Base-by-base conservation (phyloP, 208 protist species). In the Trypanosoma avium region DNA sequence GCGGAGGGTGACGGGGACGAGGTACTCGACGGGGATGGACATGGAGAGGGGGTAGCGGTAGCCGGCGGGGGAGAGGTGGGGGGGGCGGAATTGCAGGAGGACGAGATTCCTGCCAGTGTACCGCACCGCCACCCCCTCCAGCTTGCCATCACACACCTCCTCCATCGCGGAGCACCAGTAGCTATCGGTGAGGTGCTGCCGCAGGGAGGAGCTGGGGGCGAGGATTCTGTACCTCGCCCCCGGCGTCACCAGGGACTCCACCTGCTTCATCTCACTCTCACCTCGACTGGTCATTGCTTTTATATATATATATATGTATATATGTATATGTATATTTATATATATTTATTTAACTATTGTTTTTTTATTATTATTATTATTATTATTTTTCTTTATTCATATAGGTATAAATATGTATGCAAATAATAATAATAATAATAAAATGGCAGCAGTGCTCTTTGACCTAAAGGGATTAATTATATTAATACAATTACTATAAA, bases 91-190 rank as follows among this genome's bases (percentile, higher is more conserved):
- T 74, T 93, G 90, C 53, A 93, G 60, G 53, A 96, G 75, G 9
- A 93, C 90, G 15, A 96, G 66, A 45, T 89, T 86, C 21, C 90
- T 77, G 13, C 90, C 90, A 1, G 90, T 96, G 72, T 94, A 96
- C 30, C 90, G 86, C 68, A 96, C 87, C 12, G 73, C 87, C 3
- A 94, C 70, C 8, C 90, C 90, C 10, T 81, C 76, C 17, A 96
- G 78, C 63, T 90, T 88, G 8, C 90, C 90, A 29, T 84, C 78
- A 61, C 90, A 96, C 30, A 96, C 90, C 50, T 94, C 75, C 22
- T 96, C 85, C 86, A 96, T 93, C 35, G 83, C 77, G 46, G 83
- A 81, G 52, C 87, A 96, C 90, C 90, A 96, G 76, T 96, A 96
- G 64, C 85, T 92, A 68, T 96, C 90, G 0, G 78, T 85, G 12